Evolutionary conservation across 2,329 filamentous ascomycete genomes (phyloP).

Genomic region (Aaosphaeria arxii): DNA sequence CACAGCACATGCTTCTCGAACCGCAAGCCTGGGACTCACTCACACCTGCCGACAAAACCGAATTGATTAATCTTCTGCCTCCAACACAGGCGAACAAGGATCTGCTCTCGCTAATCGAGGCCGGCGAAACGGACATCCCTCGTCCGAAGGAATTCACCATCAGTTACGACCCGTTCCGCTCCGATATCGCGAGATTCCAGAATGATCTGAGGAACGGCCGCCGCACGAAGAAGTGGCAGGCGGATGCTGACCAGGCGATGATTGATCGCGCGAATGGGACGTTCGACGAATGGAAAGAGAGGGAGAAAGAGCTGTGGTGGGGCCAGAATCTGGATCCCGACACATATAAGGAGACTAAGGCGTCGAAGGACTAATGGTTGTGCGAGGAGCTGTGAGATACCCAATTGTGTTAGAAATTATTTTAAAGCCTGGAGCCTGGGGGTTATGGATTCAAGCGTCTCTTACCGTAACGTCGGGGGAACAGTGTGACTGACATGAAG

Average conservation of each 20-base stretch:
- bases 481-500: no score
- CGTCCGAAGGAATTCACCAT: conserved; percentile 21
- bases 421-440: no score
- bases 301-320: conserved; percentile 56
- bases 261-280: conserved; percentile 51
- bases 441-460: no score
- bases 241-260: conserved; percentile 53
- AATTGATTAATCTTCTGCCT: conserved; percentile 23
- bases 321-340: conserved; percentile 39
- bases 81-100: conserved; percentile 10
- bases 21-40: conserved; percentile 29
- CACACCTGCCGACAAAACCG: conserved; percentile 14
- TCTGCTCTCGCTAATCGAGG: conserved; percentile 10
- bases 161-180: conserved; percentile 48
- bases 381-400: no score
- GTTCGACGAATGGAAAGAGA: conserved; percentile 56
- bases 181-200: conserved; percentile 54
- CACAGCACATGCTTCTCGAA: conserved; percentile 29
- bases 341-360: no score
- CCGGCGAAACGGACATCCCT: conserved; percentile 9
- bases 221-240: conserved; percentile 57
- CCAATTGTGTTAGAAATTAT: no score
- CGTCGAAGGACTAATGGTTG: no score
- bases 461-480: no score
- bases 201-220: conserved; percentile 54